Conservation (phyloP, 208 protist genomes). For the Leishmania turanica region DNA sequence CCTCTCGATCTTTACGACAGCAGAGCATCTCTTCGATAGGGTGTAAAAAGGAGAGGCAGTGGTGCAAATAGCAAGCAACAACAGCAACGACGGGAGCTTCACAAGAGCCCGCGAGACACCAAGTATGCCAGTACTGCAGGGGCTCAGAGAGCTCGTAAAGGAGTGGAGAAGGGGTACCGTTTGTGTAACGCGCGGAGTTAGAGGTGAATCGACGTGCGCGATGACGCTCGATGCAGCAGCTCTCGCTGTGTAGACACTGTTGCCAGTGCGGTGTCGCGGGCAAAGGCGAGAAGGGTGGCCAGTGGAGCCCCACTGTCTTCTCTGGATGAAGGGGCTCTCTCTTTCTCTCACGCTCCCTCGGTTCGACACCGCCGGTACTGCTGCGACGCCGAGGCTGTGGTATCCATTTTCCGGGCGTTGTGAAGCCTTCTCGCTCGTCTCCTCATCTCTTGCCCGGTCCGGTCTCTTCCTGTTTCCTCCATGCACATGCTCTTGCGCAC, state of each 20-base stretch:
- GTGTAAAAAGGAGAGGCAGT: not conserved
- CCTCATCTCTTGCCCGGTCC: not conserved
- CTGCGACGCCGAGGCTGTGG: not conserved
- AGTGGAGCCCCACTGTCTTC: not conserved
- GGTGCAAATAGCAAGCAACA: not conserved
- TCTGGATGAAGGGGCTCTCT: not conserved
- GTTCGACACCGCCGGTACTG: not conserved
- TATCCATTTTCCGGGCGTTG: not conserved
- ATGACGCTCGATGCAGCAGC: not conserved
- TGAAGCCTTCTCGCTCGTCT: not conserved
- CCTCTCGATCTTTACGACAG: not conserved
- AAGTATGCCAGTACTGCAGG: not conserved
- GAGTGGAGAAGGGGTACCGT: not conserved
- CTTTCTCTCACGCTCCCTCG: not conserved
- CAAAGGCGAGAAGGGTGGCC: not conserved
- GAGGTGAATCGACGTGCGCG: not conserved
- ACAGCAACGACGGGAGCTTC: not conserved
- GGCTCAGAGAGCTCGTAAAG: not conserved
- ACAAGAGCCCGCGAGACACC: not conserved
- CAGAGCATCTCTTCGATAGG: not conserved
- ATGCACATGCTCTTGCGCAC: not conserved
- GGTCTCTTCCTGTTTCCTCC: not conserved
- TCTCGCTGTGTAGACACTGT: not conserved
- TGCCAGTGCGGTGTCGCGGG: not conserved
- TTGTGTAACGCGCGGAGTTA: not conserved